phyloP scores from a whole-genome alignment of 2,329 filamentous ascomycete genomes.

The Fusarium agapanthi region DNA sequence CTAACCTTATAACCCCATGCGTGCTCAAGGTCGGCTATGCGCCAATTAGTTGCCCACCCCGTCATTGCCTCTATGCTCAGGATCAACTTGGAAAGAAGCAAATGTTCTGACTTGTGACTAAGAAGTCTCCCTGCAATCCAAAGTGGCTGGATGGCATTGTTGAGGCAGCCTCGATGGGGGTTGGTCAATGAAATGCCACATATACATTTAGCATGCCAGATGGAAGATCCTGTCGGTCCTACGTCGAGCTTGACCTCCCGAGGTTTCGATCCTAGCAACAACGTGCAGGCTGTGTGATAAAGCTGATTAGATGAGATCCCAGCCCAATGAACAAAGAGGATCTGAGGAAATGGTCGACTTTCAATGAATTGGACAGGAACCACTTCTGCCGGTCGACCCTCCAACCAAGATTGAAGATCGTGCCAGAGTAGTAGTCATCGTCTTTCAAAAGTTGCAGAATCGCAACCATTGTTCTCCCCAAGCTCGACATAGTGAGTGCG shows the following conservation, averaged over 20 bases:
- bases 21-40: constrained; percentile 59
- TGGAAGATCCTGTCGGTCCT: constrained; percentile 49
- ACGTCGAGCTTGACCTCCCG: constrained; percentile 35
- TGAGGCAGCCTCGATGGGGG: constrained; percentile 63
- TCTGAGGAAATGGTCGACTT: constrained; percentile 57
- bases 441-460: constrained; percentile 49
- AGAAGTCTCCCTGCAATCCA: constrained; percentile 64
- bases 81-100: constrained; percentile 54
- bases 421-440: constrained; percentile 60
- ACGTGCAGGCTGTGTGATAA: constrained; percentile 63
- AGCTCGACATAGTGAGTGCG: constrained; percentile 59
- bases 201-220: constrained; percentile 65
- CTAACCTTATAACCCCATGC: constrained; percentile 51
- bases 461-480: constrained; percentile 55
- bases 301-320: constrained; percentile 67
- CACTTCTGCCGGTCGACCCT: constrained; percentile 57
- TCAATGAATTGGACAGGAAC: constrained; percentile 55
- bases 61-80: constrained; percentile 60
- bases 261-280: constrained; percentile 58
- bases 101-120: constrained; percentile 58
- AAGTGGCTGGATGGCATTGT: constrained; percentile 66
- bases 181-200: constrained; percentile 66
- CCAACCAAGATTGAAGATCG: constrained; percentile 59
- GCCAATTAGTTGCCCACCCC: constrained; percentile 63
- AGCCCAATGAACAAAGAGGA: constrained; percentile 62